Evolutionary conservation across 176 grass and related monocot species (phyloP).

Genomic region (Eleusine coracana): DNA sequence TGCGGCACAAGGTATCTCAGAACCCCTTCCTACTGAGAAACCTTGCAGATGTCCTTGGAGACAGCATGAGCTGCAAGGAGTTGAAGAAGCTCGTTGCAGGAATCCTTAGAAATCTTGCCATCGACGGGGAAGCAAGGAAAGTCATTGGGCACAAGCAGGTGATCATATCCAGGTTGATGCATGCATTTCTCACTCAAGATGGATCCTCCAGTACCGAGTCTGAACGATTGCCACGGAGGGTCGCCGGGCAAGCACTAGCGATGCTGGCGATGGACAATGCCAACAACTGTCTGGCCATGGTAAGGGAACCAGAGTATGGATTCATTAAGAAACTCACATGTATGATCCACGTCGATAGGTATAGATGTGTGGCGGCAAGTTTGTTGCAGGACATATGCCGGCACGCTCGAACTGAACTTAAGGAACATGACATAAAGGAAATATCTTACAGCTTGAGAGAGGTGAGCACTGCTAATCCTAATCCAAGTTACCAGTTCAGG

Average conservation of each 20-base stretch:
- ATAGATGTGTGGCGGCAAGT: constrained; percentile 22
- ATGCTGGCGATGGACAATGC: constrained; percentile 18
- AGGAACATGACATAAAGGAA: background rate
- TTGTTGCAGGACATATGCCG: constrained; percentile 15
- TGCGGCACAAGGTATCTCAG: background rate
- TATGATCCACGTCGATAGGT: background rate
- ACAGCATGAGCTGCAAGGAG: background rate
- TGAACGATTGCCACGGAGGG: background rate
- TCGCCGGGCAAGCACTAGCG: constrained; percentile 10
- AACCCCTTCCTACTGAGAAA: constrained; percentile 34
- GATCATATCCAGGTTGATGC: constrained; percentile 11
- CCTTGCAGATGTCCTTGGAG: constrained; percentile 3
- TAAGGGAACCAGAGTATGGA: background rate
- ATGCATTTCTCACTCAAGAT: constrained; percentile 5
- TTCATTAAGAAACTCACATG: background rate
- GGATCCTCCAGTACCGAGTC: background rate
- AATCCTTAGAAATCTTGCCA: constrained; percentile 27
- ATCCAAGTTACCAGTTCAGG: background rate
- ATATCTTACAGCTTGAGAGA: background rate
- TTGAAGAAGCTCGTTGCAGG: background rate
- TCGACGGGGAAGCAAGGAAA: background rate
- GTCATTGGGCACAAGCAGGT: background rate
- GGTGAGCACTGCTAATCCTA: background rate
- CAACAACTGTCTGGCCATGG: constrained; percentile 23
- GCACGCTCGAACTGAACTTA: constrained; percentile 10